These are phyloP conservation scores for Drechslerella dactyloides DNA, from an alignment of 2,329 filamentous ascomycete genomes.

Conservation along the genomic window DNA sequence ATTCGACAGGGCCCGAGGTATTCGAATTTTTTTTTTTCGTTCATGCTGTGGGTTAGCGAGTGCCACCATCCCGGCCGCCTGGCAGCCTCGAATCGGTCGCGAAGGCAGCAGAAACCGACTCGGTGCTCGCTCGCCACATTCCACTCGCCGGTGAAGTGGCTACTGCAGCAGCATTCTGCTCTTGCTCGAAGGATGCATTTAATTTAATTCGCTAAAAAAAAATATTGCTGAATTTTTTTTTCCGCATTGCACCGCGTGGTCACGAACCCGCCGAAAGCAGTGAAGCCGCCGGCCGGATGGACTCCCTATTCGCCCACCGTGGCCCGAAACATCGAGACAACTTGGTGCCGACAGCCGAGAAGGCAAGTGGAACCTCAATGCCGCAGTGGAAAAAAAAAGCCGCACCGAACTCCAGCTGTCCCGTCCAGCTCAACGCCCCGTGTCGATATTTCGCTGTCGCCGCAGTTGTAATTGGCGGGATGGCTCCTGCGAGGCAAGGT, in stretches of 20 bases:
- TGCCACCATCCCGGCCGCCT: neutral
- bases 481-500: neutral
- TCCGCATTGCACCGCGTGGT: neutral
- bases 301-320: slow-evolving; percentile 15
- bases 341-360: slow-evolving; percentile 42
- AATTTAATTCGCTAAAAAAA: neutral
- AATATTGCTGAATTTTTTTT: neutral
- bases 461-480: too few species aligned
- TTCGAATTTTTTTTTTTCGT: neutral
- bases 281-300: neutral
- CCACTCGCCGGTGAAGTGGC: neutral
- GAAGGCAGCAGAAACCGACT: neutral
- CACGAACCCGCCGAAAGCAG: slow-evolving; percentile 4
- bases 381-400: slow-evolving; percentile 28
- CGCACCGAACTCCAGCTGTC: slow-evolving; percentile 6
- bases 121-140: neutral
- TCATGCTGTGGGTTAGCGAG: neutral
- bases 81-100: neutral
- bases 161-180: too few species aligned
- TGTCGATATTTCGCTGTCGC: slow-evolving; percentile 1
- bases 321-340: slow-evolving; percentile 2
- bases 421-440: neutral
- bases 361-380: slow-evolving; percentile 26
- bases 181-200: too few species aligned
- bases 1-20: neutral